phyloP scores from a whole-genome alignment of 2,329 filamentous ascomycete species.

The Pyricularia pennisetigena region DNA sequence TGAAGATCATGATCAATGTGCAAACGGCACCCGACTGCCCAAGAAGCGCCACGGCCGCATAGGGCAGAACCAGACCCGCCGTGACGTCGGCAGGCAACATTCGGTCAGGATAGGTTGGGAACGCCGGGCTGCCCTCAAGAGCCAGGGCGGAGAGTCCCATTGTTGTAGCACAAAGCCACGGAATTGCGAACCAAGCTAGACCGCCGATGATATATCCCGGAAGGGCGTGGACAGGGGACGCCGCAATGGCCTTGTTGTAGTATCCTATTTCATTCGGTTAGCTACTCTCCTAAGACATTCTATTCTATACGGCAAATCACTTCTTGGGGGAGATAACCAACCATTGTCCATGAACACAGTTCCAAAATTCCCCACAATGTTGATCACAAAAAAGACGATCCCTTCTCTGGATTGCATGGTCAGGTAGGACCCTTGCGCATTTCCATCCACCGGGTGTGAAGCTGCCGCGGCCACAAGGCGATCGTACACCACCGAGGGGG shows the following conservation, averaged over 20 bases:
- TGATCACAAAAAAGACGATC: conserved; percentile 85
- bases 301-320: background rate
- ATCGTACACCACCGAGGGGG: conserved; percentile 69
- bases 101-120: conserved; percentile 63
- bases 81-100: conserved; percentile 67
- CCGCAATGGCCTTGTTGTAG: conserved; percentile 90
- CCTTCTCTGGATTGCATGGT: conserved; percentile 79
- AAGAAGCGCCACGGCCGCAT: conserved; percentile 73
- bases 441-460: conserved; percentile 67
- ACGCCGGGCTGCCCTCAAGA: conserved; percentile 61
- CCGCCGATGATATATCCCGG: conserved; percentile 85
- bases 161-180: conserved; percentile 80
- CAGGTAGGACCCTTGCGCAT: conserved; percentile 71
- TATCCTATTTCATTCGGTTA: conserved; percentile 34
- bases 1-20: conserved; percentile 70
- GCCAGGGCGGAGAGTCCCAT: conserved; percentile 77
- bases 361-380: conserved; percentile 72
- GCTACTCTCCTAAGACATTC: background rate
- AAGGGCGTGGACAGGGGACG: conserved; percentile 73
- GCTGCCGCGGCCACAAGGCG: conserved; percentile 58
- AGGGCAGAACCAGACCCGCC: conserved; percentile 75
- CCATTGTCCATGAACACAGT: conserved; percentile 82
- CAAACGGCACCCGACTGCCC: conserved; percentile 73
- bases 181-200: conserved; percentile 85
- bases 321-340: background rate